Base-by-base conservation (phyloP, 331 rosid genomes). In the Quercus lobata region DNA sequence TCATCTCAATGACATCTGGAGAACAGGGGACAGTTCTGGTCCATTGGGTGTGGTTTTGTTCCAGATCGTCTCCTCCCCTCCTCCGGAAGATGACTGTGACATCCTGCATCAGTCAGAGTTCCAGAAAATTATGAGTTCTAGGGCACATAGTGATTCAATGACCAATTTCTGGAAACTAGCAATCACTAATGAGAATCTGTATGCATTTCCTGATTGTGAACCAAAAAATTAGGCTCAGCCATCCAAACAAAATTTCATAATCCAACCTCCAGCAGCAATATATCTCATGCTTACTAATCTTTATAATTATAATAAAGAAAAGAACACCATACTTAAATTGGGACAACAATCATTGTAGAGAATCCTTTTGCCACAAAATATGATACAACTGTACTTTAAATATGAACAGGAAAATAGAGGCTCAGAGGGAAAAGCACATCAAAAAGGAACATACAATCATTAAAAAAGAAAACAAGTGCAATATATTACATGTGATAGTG, bases 21-120 rank as follows among this genome's bases (percentile, higher is more conserved):
- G 98, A 90, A 72, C 85, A 78, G 75, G 83, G 71, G 24, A 94
- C 84, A n/a, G 97, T 91, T 81, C 66, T 86, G 69, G 78, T 84
- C 98, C 98, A 94, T 72, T 14, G 86, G 57, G 44, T 78, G 86
- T 91, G 97, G 85, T 85, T 87, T 83, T 92, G 98, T 83, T 90
- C 97, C 78, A 92, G 84, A 83, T 94, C 97, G 57, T 94, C 93
- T 65, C 98, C 98, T 72, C 98, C 98, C 76, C 98, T 91, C 80
- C 98, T 86, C 77, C 97, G 90, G 82, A 92, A 94, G 81, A 94
- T 92, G 81, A 92, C 96, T 0, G 97, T 91, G 78, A 92, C 97
- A 76, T 94, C 98, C 98, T 92, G 89, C 70, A 80, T 54, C 79
- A 85, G 78, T 24, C 85, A 84, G 79, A 52, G 76, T 80, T 63